These are phyloP conservation scores for Boletellus sp. DNA, from an alignment of 1,284 basidiomycete genomes.

Conservation along the genomic window DNA sequence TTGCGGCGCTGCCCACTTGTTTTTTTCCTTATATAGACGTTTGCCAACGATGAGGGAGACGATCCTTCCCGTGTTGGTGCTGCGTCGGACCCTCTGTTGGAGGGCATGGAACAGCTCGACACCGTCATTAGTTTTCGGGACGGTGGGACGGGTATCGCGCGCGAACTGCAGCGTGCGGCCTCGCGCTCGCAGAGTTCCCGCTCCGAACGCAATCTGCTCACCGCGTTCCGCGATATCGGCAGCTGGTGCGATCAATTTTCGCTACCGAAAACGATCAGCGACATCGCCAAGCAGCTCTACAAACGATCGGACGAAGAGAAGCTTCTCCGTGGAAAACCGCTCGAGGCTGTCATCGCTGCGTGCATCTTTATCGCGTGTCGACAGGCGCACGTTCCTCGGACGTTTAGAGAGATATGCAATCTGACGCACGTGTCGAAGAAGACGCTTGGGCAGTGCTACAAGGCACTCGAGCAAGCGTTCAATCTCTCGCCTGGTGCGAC, in stretches of 20 bases:
- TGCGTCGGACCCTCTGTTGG: constrained; percentile 88
- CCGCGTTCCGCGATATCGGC: constrained; percentile 88
- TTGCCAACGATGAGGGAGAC: constrained; percentile 98
- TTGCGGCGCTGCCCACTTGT: constrained; percentile 26
- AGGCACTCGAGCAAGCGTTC: constrained; percentile 89
- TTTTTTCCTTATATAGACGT: constrained; percentile 73
- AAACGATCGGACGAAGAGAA: constrained; percentile 96
- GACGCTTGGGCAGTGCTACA: constrained; percentile 92
- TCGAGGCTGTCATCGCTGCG: constrained; percentile 92
- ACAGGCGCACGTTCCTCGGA: constrained; percentile 89
- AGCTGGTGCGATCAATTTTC: constrained; percentile 95
- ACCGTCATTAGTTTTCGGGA: constrained; percentile 95
- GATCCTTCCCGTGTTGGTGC: constrained; percentile 99
- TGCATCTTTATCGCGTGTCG: constrained; percentile 98
- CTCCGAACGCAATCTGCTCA: constrained; percentile 80
- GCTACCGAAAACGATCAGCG: constrained; percentile 90
- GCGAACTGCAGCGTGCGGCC: constrained; percentile 89
- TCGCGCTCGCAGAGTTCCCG: constrained; percentile 74
- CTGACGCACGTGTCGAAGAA: constrained; percentile 94
- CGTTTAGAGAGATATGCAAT: constrained; percentile 94
- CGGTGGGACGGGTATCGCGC: constrained; percentile 89
- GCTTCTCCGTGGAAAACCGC: constrained; percentile 85
- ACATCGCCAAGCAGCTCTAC: constrained; percentile 95
- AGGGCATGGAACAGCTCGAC: constrained; percentile 90
- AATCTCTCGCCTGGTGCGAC: constrained; percentile 76